Base-by-base conservation (phyloP, 345 rosid species). In the Noccaea caerulescens region DNA sequence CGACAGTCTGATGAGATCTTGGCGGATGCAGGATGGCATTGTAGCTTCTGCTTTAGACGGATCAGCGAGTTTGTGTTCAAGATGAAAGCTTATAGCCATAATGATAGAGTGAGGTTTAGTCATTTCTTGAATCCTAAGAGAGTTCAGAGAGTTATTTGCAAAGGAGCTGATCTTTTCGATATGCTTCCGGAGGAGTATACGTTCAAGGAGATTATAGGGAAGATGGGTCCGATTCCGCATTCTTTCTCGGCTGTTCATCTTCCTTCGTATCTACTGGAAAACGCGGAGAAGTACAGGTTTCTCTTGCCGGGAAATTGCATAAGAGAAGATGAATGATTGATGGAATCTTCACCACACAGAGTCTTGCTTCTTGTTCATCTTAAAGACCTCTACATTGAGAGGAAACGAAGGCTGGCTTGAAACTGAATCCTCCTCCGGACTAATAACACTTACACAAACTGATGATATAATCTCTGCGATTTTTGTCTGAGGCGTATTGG, bases 11-110 rank as follows among this genome's bases (percentile, higher is more conserved):
- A 86, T 80, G 83, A 76, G n/a, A 74, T 88, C 37, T 72, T 88
- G 81, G 86, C 89, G 0, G 94, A 88, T 77, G 85, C 94, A 8
- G 94, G 94, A 37, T 88, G 92, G 94, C 94, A 88, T 70, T 88
- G 94, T 67, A 88, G 94, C 84, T 88, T 88, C 42, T 88, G 94
- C 59, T 88, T 88, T 75, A 86, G 91, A 10, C 69, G 56, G 7
- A 83, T 88, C 20, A 83, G 83, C 2, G 91, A 88, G 82, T 88
- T 88, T 77, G 68, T 86, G 57, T 88, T 88, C 43, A 88, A 88
- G 85, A 86, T 88, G 89, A 88, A 81, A 69, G 94, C 94, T 45
- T 88, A 86, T 72, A 88, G 94, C 55, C 94, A 88, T 77, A 77
- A 66, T 12, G 94, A 88, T 66, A 81, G 94, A 76, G 92, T 88